Evolutionary conservation across 192 early-diverging fungal genomes (phyloP).

Genomic region (Paraglomus brasilianum): DNA sequence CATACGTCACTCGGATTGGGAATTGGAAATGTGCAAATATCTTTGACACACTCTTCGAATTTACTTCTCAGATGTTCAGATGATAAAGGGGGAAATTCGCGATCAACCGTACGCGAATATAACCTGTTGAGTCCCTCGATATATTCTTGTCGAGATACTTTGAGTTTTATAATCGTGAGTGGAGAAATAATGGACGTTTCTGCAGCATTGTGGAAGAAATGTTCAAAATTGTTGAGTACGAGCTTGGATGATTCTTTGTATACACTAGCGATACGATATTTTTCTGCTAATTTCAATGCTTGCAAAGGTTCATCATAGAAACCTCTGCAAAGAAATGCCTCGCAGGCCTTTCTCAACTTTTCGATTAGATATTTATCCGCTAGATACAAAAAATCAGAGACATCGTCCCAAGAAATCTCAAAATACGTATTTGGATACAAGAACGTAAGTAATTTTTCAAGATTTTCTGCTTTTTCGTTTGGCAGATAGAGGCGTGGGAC

Average conservation of each 20-base stretch:
- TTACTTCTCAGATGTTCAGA: slow-evolving; percentile 27
- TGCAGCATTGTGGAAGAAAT: slow-evolving; percentile 17
- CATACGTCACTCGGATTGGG: slow-evolving; percentile 8
- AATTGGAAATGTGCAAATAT: slow-evolving; percentile 28
- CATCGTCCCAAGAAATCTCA: slow-evolving; percentile 26
- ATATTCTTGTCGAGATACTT: slow-evolving; percentile 27
- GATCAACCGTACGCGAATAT: slow-evolving; percentile 18
- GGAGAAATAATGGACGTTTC: slow-evolving; percentile 1
- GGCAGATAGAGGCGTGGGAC: slow-evolving; percentile 5
- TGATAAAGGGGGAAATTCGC: slow-evolving; percentile 25
- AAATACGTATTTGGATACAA: slow-evolving; percentile 30
- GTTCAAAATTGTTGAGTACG: slow-evolving; percentile 22
- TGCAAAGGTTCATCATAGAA: slow-evolving; percentile 27
- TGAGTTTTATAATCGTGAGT: slow-evolving; percentile 6
- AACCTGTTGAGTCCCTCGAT: slow-evolving; percentile 28
- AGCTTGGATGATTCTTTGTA: slow-evolving; percentile 31
- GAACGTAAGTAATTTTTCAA: slow-evolving; percentile 28
- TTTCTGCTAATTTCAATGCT: slow-evolving; percentile 29
- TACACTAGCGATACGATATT: slow-evolving; percentile 14
- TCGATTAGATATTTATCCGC: slow-evolving; percentile 30
- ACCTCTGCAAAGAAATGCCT: slow-evolving; percentile 14
- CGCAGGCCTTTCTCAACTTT: slow-evolving; percentile 22
- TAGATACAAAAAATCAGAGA: slow-evolving; percentile 19
- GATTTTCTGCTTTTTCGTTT: slow-evolving; percentile 3
- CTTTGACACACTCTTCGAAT: slow-evolving; percentile 32